A percentile compares a stretch with the other conserved stretches of the same genome.
Conservation (phyloP, 352 stramenopile species). For the Saprolegnia parasitica region DNA sequence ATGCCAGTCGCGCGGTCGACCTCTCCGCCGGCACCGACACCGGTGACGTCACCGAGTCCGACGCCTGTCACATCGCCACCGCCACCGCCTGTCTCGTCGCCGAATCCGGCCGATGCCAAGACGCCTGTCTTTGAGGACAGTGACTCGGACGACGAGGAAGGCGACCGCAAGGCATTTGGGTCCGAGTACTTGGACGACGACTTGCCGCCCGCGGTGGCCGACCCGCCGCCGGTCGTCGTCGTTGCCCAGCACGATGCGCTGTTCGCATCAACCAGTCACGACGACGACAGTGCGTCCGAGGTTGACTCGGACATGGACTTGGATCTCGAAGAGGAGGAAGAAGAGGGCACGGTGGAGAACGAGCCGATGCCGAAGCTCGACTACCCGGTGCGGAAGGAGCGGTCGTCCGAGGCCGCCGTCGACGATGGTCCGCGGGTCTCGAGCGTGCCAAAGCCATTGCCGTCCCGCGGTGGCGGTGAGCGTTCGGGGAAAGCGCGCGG, state of each 20-base stretch:
- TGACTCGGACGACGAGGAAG: conserved; percentile 27
- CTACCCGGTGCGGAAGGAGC: conserved; percentile 8
- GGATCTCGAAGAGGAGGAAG: conserved; percentile 16
- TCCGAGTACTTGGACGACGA: conserved; percentile 11
- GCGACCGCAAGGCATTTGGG: conserved; percentile 11
- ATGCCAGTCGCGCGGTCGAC: neutral
- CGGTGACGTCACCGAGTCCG: neutral
- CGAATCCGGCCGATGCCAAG: neutral
- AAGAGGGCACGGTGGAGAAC: conserved; percentile 14
- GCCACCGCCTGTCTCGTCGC: neutral
- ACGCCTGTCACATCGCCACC: neutral
- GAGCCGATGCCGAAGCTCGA: conserved; percentile 24
- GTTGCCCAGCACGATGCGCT: neutral
- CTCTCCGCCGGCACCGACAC: neutral
- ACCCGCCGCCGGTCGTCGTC: neutral
- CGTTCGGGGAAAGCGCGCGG: conserved; percentile 51
- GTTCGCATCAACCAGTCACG: neutral
- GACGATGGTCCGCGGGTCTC: neutral
- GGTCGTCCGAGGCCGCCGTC: neutral
- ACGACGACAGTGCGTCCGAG: conserved; percentile 3
- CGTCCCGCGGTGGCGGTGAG: conserved; percentile 30
- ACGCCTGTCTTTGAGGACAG: conserved; percentile 24
- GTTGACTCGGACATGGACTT: conserved; percentile 23
- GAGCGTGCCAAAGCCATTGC: conserved; percentile 26
- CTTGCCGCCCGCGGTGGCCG: neutral